Evolutionary conservation across 768 basidiomycete genomes (phyloP), one percentile per base, ranked within the genome.

Genomic region (Lenzites betulinus): DNA sequence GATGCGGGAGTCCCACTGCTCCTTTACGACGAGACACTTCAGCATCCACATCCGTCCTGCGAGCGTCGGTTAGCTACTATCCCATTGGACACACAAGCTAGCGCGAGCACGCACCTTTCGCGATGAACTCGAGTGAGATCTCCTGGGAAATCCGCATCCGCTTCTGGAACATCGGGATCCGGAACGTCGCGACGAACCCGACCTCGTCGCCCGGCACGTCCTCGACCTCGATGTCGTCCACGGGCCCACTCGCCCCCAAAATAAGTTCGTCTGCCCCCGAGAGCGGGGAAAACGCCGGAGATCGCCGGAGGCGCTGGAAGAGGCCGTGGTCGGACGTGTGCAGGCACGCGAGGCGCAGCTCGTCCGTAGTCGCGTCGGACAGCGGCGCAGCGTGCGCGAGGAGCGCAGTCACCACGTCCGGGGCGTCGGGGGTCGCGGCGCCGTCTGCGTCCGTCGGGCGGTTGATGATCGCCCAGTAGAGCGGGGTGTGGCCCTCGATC

Each of bases 401-500:
- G 22, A 90, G 73, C 0, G 80, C 79, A 20, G 84, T 71, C 4
- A 89, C 63, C 23, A 81, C 68, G 26, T 74, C 69, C 33, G 68
- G 52, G 7, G 66, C 68, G 22, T 43, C 54, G 20, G 12, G 6
- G 30, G 6, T 33, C 30, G 30, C 30, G 6, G 30, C 30, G 30
- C 56, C 20, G 33, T 12, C n/a, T 51, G 18, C 28, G 30, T 62
- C 65, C 7, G 76, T 68, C 0, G 79, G 78, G 2, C 79, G 81
- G 57, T 87, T 88, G 23, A 90, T 73, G 63, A 90, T 83, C 0
- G 84, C 85, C 90, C 90, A 91, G 67, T 90, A 90, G 2, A 91
- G 64, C 0, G 87, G 85, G 0, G 85, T 84, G 65, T 85, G 87
- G 0, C 75, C 77, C 65, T 90, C 89, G 38, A 90, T 83, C 9